Conservation (phyloP, 1,284 basidiomycete species). For the Ganoderma sinense region DNA sequence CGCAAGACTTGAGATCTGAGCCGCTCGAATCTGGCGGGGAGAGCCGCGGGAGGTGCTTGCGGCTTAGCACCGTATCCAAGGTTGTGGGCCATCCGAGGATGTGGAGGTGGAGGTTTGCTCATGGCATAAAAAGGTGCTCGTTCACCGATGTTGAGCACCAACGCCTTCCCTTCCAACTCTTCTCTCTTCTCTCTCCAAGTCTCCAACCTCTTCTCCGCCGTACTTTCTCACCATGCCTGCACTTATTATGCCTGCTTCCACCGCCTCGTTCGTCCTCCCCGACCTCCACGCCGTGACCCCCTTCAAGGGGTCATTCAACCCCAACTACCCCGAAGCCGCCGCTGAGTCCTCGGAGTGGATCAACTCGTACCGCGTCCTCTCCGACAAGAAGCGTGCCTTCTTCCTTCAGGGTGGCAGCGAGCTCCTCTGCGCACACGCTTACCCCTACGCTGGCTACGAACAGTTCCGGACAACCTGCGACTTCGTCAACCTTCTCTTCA, state of each 20-base stretch:
- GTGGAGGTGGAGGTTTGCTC: background rate
- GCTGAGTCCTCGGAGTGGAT: conserved; percentile 69
- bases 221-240: conserved; percentile 20
- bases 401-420: conserved; percentile 69
- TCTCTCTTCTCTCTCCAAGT: background rate
- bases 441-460: conserved; percentile 65
- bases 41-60: background rate
- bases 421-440: conserved; percentile 68
- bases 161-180: background rate
- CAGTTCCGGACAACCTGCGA: conserved; percentile 69
- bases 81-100: background rate
- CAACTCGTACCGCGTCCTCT: conserved; percentile 65
- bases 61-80: background rate
- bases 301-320: conserved; percentile 54
- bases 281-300: conserved; percentile 61
- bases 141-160: background rate
- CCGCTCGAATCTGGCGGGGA: conserved; percentile 5
- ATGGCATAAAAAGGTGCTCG: conserved; percentile 1
- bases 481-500: conserved; percentile 72
- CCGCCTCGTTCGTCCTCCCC: conserved; percentile 58
- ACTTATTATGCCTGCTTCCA: conserved; percentile 41
- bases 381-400: conserved; percentile 64
- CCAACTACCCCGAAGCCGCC: conserved; percentile 60
- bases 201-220: background rate
- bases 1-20: conserved; percentile 2